Evolutionary conservation across 495 filamentous ascomycete genomes (phyloP).

Genomic region (Penicillium dipodomyicola): DNA sequence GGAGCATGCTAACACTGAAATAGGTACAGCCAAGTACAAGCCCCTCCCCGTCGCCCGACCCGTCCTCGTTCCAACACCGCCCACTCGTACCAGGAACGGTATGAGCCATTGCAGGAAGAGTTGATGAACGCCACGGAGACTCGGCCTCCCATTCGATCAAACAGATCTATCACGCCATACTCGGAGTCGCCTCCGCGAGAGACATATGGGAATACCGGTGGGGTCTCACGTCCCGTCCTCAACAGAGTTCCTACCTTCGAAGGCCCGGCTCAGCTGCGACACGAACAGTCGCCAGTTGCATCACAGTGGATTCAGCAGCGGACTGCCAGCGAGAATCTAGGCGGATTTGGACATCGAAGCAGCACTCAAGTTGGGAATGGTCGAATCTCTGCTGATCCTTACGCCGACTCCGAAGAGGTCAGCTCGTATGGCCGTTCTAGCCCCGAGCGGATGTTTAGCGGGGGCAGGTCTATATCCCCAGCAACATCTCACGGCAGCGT

Average conservation of each 20-base stretch:
- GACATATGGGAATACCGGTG: conserved; percentile 23
- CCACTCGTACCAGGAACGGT: conserved; percentile 59
- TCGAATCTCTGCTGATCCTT: conserved; percentile 52
- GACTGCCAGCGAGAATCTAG: conserved; percentile 56
- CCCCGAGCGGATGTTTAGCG: conserved; percentile 54
- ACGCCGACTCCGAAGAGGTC: conserved; percentile 62
- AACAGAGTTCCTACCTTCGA: conserved; percentile 56
- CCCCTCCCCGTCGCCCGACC: conserved; percentile 36
- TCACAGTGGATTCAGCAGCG: conserved; percentile 48
- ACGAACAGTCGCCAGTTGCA: conserved; percentile 46
- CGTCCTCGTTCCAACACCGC: conserved; percentile 62
- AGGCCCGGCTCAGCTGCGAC: conserved; percentile 52
- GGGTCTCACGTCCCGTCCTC: conserved; percentile 41
- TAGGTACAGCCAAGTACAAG: conserved; percentile 30
- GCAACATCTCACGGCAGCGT: conserved; percentile 61
- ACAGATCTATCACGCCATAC: conserved; percentile 31
- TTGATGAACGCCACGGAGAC: conserved; percentile 38
- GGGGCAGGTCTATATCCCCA: conserved; percentile 57
- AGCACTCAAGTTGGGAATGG: conserved; percentile 44
- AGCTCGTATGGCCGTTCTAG: conserved; percentile 55
- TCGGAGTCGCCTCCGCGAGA: conserved; percentile 39
- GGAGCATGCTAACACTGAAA: conserved; percentile 20
- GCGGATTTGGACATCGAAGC: conserved; percentile 35
- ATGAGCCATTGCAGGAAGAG: conserved; percentile 58
- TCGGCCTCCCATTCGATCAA: conserved; percentile 64